Conservation (phyloP, 441 rosid species). For the Corymbia citriodora region DNA sequence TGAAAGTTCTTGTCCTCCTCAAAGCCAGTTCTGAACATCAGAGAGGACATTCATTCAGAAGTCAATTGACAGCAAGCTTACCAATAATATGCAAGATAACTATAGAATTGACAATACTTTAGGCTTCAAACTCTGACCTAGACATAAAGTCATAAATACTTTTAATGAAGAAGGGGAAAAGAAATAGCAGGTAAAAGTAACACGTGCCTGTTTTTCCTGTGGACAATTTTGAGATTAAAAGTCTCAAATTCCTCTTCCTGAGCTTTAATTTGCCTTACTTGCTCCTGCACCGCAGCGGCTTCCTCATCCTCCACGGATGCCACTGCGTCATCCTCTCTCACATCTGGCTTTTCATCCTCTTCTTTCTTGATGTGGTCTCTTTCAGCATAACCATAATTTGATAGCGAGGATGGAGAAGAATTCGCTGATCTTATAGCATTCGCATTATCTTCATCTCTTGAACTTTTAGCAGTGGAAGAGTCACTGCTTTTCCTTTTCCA, state of each 20-base stretch:
- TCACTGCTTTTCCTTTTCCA: conserved; percentile 80
- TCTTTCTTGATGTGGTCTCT: conserved; percentile 47
- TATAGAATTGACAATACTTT: neutral
- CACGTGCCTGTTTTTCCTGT: conserved; percentile 90
- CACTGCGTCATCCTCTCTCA: conserved; percentile 59
- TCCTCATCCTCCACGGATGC: conserved; percentile 85
- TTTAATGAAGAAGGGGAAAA: neutral
- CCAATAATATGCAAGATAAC: neutral
- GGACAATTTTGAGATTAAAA: conserved; percentile 90
- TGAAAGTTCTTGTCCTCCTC: conserved; percentile 99
- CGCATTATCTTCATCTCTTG: conserved; percentile 48
- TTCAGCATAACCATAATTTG: conserved; percentile 54
- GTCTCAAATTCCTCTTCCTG: conserved; percentile 99
- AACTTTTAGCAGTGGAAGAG: conserved; percentile 64
- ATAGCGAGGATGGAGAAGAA: conserved; percentile 60
- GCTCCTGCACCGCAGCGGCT: conserved; percentile 94
- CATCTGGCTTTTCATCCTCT: conserved; percentile 44
- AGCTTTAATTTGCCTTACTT: conserved; percentile 89
- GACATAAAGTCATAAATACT: neutral
- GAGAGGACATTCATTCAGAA: conserved; percentile 12
- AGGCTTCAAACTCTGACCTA: neutral
- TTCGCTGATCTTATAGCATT: conserved; percentile 49
- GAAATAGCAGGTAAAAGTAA: conserved; percentile 5
- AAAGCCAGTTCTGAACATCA: conserved; percentile 83
- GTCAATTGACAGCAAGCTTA: conserved; percentile 17